Percentiles rank a stretch among this genome's conserved stretches.
Evolutionary conservation across 345 rosid genomes (phyloP).

Genomic region (Linum usitatissimum): DNA sequence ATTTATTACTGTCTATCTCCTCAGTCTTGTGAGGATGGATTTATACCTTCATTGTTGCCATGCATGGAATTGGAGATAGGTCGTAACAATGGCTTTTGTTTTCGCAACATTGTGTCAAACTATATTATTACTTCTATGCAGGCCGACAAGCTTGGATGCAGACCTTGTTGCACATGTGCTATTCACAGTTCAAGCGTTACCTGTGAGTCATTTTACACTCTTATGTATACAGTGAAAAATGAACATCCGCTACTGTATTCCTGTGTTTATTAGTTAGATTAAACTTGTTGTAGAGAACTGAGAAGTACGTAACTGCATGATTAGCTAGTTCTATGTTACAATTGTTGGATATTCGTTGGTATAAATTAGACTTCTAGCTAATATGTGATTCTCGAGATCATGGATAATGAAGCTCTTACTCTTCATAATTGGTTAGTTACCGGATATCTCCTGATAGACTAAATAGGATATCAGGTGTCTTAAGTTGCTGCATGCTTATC

Average conservation of each 20-base stretch:
- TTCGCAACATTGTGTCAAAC: neutral
- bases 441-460: too few species aligned
- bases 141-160: constrained; percentile 94
- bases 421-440: too few species aligned
- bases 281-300: too few species aligned
- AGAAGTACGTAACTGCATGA: too few species aligned
- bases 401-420: too few species aligned
- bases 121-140: constrained; percentile 19
- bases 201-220: constrained; percentile 43
- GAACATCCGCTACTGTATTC: neutral
- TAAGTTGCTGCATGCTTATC: neutral
- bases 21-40: neutral
- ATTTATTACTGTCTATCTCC: neutral
- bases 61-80: too few species aligned
- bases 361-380: too few species aligned
- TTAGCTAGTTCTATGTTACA: too few species aligned
- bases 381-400: too few species aligned
- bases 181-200: constrained; percentile 61
- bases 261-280: neutral
- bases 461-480: neutral
- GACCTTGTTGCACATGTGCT: constrained; percentile 54
- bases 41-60: too few species aligned
- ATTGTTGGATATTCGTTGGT: too few species aligned
- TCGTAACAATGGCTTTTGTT: neutral
- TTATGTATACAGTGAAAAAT: constrained; percentile 3